These are phyloP conservation scores for Actinidia arguta DNA, from an alignment of 179 eudicot genomes.

Conservation along the genomic window DNA sequence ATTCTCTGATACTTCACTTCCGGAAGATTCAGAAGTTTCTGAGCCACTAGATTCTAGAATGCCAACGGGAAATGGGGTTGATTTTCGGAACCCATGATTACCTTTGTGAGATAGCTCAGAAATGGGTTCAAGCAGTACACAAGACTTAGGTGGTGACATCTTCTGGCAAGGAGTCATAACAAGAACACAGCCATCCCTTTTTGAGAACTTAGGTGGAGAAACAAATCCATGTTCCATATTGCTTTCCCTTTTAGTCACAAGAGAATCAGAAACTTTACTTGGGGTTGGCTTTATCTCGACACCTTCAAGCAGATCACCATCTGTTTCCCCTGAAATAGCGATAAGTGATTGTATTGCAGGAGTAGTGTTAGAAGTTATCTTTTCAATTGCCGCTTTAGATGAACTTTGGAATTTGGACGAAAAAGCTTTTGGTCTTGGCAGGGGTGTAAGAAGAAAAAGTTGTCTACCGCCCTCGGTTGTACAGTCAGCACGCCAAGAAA, in stretches of 20 bases:
- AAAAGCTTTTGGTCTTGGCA: conserved; percentile 56
- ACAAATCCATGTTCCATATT: conserved; percentile 23
- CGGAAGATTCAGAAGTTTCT: conserved; percentile 57
- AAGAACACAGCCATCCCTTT: conserved; percentile 36
- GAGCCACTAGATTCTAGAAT: conserved; percentile 36
- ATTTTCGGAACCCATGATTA: conserved; percentile 38
- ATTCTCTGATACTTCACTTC: conserved; percentile 41
- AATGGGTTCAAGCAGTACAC: conserved; percentile 66
- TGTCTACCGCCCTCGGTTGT: conserved; percentile 68
- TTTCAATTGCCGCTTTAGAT: conserved; percentile 40
- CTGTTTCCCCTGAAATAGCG: conserved; percentile 21
- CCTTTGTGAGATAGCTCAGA: conserved; percentile 41
- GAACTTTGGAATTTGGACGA: conserved; percentile 44
- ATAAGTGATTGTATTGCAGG: conserved; percentile 30
- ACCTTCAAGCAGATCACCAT: conserved; percentile 30
- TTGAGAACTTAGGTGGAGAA: conserved; percentile 40
- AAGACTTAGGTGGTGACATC: conserved; percentile 68
- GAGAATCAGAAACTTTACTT: conserved; percentile 25
- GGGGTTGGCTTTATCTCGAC: conserved; percentile 30
- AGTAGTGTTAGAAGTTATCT: conserved; percentile 23
- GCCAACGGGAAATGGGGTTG: conserved; percentile 71
- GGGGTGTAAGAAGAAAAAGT: conserved; percentile 80
- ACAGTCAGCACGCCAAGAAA: conserved; percentile 81
- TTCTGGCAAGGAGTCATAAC: conserved; percentile 70
- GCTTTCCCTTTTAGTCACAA: conserved; percentile 31